Evolutionary conservation across 306 rosid species (phyloP).

Genomic region (Oxytropis ochrocephala): DNA sequence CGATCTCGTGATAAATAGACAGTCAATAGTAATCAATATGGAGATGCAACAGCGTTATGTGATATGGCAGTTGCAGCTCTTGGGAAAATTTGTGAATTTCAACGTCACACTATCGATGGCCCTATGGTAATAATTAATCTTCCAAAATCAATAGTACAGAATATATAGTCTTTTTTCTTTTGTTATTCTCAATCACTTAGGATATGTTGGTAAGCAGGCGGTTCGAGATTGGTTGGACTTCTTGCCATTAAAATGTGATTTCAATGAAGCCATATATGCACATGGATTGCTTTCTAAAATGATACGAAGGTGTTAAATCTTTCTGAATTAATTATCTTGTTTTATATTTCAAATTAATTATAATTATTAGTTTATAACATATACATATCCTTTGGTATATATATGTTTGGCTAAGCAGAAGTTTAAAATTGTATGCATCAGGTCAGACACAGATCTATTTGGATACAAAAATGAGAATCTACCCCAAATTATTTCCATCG

Average conservation of each 20-base stretch:
- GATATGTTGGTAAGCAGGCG: conserved; percentile 15
- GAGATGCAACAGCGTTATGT: not conserved
- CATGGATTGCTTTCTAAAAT: conserved; percentile 1
- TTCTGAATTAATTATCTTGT: not conserved
- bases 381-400: not conserved
- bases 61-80: conserved; percentile 29
- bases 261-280: not conserved
- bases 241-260: conserved; percentile 15
- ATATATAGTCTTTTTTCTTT: not conserved
- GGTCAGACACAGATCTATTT: conserved; percentile 21
- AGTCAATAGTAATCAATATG: no score
- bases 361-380: not conserved
- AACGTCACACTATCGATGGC: not conserved
- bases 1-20: not conserved
- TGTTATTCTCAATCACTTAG: not conserved
- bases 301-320: conserved; percentile 8
- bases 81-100: conserved; percentile 23
- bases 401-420: no score
- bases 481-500: not conserved
- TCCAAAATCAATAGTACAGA: not conserved
- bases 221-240: conserved; percentile 16
- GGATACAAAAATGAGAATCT: conserved; percentile 16
- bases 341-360: not conserved
- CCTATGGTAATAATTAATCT: conserved; percentile 3
- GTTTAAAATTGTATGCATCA: not conserved